phyloP scores from a whole-genome alignment of 2,329 filamentous ascomycete genomes.

The Aphanoascus verrucosus region DNA sequence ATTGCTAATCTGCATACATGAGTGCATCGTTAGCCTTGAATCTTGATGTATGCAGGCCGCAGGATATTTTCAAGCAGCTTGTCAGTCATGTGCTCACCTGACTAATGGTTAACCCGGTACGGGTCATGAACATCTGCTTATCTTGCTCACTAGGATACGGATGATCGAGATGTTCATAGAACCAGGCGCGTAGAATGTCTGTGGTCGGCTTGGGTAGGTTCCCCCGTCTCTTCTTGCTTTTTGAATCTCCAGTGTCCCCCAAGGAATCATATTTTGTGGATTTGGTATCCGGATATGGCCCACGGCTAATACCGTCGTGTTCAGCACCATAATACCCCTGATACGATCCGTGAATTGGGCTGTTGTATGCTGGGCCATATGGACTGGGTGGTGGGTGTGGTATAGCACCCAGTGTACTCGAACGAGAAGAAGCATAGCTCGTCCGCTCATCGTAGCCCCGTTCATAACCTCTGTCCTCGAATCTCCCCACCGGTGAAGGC shows the following conservation, averaged over 20 bases:
- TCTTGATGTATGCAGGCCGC: neutral
- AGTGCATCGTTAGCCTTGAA: slow-evolving; percentile 9
- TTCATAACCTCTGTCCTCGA: slow-evolving; percentile 1
- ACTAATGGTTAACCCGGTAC: slow-evolving; percentile 68
- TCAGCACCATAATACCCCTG: slow-evolving; percentile 8
- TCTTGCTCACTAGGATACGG: slow-evolving; percentile 83
- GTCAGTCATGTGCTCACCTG: slow-evolving; percentile 30
- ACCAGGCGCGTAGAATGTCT: slow-evolving; percentile 70
- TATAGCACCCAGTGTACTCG: neutral
- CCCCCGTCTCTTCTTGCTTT: slow-evolving; percentile 53
- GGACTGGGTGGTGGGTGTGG: neutral
- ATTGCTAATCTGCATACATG: slow-evolving; percentile 38
- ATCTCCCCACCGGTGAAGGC: neutral
- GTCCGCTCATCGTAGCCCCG: slow-evolving; percentile 3
- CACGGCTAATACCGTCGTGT: neutral
- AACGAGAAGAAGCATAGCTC: slow-evolving; percentile 1
- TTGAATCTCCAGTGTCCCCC: slow-evolving; percentile 23
- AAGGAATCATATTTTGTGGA: slow-evolving; percentile 7
- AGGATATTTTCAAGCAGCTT: neutral
- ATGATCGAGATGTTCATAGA: slow-evolving; percentile 62
- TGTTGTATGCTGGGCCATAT: slow-evolving; percentile 4
- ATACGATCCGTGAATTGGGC: slow-evolving; percentile 8
- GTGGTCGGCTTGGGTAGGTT: slow-evolving; percentile 88
- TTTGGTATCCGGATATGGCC: slow-evolving; percentile 2
- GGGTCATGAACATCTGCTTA: slow-evolving; percentile 67